phyloP scores from a whole-genome alignment of 129 eudicot genomes.

The Centaurea solstitialis region DNA sequence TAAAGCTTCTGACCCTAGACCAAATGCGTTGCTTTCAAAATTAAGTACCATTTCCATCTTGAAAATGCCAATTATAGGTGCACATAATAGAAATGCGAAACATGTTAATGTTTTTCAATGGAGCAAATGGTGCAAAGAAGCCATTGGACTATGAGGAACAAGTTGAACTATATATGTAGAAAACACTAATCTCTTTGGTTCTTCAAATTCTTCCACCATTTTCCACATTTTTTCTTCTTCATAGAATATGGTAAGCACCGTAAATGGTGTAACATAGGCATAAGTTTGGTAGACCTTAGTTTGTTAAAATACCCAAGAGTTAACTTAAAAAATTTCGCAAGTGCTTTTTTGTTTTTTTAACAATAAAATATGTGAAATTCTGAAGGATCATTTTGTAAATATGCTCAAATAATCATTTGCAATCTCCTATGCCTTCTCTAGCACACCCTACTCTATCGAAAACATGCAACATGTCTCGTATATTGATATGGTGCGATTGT shows the following conservation, averaged over 20 bases:
- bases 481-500: constrained; percentile 49
- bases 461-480: constrained; percentile 58
- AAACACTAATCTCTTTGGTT: too few relatives aligned
- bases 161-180: too few relatives aligned
- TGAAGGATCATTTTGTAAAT: constrained; percentile 68
- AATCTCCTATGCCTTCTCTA: constrained; percentile 88
- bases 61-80: too few relatives aligned
- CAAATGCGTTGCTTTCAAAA: too few relatives aligned
- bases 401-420: constrained; percentile 80
- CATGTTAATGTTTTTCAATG: too few relatives aligned
- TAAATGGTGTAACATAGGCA: constrained; percentile 60
- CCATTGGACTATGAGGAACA: too few relatives aligned
- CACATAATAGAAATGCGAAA: too few relatives aligned
- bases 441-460: constrained; percentile 71
- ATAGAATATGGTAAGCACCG: constrained; percentile 68
- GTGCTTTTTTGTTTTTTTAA: constrained; percentile 72
- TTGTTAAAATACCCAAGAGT: constrained; percentile 72
- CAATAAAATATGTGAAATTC: constrained; percentile 60
- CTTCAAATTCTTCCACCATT: constrained; percentile 48
- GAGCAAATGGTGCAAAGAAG: too few relatives aligned
- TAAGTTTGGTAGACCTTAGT: constrained; percentile 61
- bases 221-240: constrained; percentile 73
- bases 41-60: too few relatives aligned
- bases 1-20: too few relatives aligned
- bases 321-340: constrained; percentile 47